These are phyloP conservation scores for Calophaca sinica DNA, from an alignment of 306 rosid genomes.

Conservation along the genomic window DNA sequence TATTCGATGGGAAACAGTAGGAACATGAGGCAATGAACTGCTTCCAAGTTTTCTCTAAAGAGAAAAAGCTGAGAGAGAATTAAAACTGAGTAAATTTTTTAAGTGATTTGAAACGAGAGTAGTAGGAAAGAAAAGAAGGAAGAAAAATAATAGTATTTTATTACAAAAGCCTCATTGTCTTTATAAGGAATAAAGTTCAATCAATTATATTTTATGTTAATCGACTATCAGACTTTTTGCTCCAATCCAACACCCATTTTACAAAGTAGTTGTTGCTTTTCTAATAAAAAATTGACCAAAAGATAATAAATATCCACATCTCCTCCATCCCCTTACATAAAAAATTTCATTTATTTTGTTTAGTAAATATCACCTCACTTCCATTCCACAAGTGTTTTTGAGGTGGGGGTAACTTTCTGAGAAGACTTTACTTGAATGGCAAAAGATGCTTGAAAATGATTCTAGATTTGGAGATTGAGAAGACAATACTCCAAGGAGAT, in stretches of 20 bases:
- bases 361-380: constrained; percentile 29
- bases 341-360: constrained; percentile 1
- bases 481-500: constrained; percentile 26
- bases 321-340: constrained; percentile 17
- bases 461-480: constrained; percentile 19
- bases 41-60: too few species aligned
- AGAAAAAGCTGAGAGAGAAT: too few species aligned
- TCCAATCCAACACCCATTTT: neutral
- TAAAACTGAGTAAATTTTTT: too few species aligned
- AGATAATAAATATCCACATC: constrained; percentile 32
- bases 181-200: neutral
- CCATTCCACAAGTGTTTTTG: constrained; percentile 30
- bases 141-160: too few species aligned
- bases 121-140: too few species aligned
- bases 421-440: constrained; percentile 38
- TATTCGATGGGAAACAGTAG: too few species aligned
- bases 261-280: constrained; percentile 20
- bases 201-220: neutral
- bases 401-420: constrained; percentile 18
- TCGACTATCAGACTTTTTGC: neutral
- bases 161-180: neutral
- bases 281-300: constrained; percentile 16
- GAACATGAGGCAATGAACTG: too few species aligned
- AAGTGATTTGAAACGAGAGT: too few species aligned
- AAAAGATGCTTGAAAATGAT: constrained; percentile 38